These are phyloP conservation scores for Aquilaria agallochum DNA, from an alignment of 441 rosid species.

Conservation along the genomic window DNA sequence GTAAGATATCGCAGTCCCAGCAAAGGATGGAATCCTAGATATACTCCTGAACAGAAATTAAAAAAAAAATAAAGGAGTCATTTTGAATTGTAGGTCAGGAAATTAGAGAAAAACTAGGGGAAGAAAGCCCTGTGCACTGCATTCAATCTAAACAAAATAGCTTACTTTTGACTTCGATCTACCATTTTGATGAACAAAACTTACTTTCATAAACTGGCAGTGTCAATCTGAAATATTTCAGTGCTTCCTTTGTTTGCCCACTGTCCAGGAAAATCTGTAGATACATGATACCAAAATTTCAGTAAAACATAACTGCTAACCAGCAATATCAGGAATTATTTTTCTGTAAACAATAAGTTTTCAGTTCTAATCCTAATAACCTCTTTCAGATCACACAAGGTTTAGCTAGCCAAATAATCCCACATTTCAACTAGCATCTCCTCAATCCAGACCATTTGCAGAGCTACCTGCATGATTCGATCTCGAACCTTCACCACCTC, in stretches of 20 bases:
- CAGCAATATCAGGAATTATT: too few relatives aligned
- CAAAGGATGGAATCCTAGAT: neutral
- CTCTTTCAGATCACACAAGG: neutral
- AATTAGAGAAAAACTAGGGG: too few relatives aligned
- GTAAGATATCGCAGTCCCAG: neutral
- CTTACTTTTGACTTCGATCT: neutral
- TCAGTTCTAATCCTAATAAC: too few relatives aligned
- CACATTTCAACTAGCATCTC: neutral
- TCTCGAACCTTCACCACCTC: neutral
- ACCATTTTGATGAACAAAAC: neutral
- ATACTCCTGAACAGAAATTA: neutral
- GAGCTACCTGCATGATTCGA: neutral
- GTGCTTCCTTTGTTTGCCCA: neutral
- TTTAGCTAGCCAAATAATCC: neutral
- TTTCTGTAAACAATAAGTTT: too few relatives aligned
- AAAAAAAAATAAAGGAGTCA: neutral
- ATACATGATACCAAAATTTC: neutral
- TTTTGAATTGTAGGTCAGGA: too few relatives aligned
- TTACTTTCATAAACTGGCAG: neutral
- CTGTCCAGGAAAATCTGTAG: neutral
- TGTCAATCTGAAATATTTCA: neutral
- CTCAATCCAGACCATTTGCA: neutral
- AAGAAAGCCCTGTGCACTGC: too few relatives aligned
- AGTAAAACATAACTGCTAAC: neutral
- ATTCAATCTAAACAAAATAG: too few relatives aligned